Evolutionary conservation across 176 grass and related monocot genomes (phyloP), one percentile per base, ranked within the genome.

Genomic region (Carex scoparia): DNA sequence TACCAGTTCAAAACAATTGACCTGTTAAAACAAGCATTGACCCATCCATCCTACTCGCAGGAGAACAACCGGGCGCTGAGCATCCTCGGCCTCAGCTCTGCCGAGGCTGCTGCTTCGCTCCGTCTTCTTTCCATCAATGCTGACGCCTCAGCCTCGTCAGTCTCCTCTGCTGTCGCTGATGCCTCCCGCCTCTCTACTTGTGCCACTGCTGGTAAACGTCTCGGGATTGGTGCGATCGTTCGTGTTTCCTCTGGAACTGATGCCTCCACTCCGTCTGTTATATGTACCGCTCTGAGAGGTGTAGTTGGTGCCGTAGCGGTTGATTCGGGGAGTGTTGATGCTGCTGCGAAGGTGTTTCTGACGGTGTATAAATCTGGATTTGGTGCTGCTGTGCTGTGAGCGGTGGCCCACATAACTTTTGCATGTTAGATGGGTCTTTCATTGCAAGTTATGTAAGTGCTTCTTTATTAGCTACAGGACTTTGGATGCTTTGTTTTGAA

Each of bases 41-140:
- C 90, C 35, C 92, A 94, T 87, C 85, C 92, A 14, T 91, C 90
- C 79, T 91, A 88, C 88, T 94, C 92, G 23, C 90, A 79, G 40
- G 87, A 94, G 72, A 91, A 94, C 79, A 88, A 82, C 1, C 89
- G 92, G 14, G 87, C 87, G 3, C 80, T 94, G 1, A 86, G 85
- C 23, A 70, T 94, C 59, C 89, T 94, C 4, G 92, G 92, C 60
- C 89, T 94, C 35, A 84, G 85, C 65, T 76, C 87, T n/a, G 12
- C 85, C 3, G 64, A 94, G 85, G 88, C 89, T 31, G 81, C 89
- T 4, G 89, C 78, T 0, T 84, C 89, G 12, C 87, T 89, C 78
- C 82, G 58, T 7, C 77, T 86, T 1, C 92, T 94, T 31, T n/a
- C 27, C 30, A 58, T 55, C 65, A 88, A 89, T 82, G 30, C 12